Evolutionary conservation across 768 basidiomycete genomes (phyloP), one percentile per base, ranked within the genome.

Genomic region (Tubosaeta brunneosetosa): DNA sequence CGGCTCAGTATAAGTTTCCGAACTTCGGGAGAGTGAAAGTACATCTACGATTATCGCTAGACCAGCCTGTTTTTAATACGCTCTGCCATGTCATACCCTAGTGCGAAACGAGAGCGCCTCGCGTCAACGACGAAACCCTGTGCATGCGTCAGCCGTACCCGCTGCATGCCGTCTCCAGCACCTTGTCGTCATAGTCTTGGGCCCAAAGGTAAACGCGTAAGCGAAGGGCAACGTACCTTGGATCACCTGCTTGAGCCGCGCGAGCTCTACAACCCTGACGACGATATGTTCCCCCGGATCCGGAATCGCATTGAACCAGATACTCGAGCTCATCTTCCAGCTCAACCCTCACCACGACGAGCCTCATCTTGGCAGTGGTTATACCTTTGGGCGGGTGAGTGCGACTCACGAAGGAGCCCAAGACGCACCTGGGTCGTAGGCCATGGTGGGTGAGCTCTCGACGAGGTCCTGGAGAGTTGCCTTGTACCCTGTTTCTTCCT

Each of bases 351-450:
- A 94, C 74, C 16, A 85, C 76, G 44, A 91, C 84, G 19, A 97
- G 79, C 61, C 89, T 85, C 91, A 94, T 94, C 64, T 89, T 95
- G 12, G 94, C 89, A 40, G 84, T 92, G 17, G 91, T 88, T 92
- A 98, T 94, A 10, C 94, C 93, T 90, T 48, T 6, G 27, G 32
- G 42, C 14, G 32, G 29, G 9, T 36, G 4, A n/a, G 19, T 17
- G 4, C 10, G 36, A 17, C 9, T 10, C 7, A n/a, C 17, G 17
- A 14, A 1, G 17, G 10, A 5, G 38, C 17, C 17, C 4, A 11
- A 12, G 32, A 36, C 48, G 16, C 38, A 88, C 88, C 91, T 57
- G 90, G 88, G 65, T 92, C 88, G 54, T 68, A 73, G 33, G 86
- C 86, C 25, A 86, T 63, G 22, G 84, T 59, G 3, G 85, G 82